phyloP scores from a whole-genome alignment of 805 yeast genomes.

The Monosporozyma yasuniensis region DNA sequence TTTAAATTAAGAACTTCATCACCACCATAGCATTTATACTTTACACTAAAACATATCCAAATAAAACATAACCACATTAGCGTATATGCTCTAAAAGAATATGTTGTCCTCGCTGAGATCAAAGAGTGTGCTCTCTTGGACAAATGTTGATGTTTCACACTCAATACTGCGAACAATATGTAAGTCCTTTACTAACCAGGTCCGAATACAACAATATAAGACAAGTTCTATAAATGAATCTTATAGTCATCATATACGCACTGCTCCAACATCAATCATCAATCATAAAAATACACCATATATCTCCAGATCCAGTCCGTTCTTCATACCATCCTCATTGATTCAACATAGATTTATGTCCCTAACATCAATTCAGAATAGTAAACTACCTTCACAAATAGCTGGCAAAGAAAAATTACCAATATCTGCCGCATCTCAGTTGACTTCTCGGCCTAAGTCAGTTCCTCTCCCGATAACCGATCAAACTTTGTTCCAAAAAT shows the following conservation, averaged over 20 bases:
- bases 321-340: not conserved
- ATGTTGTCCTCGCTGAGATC: not conserved
- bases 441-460: not conserved
- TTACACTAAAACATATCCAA: not conserved
- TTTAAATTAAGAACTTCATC: not conserved
- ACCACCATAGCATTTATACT: not conserved
- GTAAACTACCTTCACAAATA: not conserved
- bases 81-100: not conserved
- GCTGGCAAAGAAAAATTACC: not conserved
- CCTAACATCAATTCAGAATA: not conserved
- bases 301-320: not conserved
- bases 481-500: conserved; percentile 26
- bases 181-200: not conserved
- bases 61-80: not conserved
- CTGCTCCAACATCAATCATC: not conserved
- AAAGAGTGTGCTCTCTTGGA: not conserved
- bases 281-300: not conserved
- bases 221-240: not conserved
- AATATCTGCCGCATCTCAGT: not conserved
- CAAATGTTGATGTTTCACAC: not conserved
- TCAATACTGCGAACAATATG: not conserved
- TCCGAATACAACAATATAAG: not conserved
- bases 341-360: not conserved
- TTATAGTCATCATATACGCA: not conserved
- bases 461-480: not conserved